Evolutionary conservation across 345 rosid genomes (phyloP).

Genomic region (Cardamine occulta): DNA sequence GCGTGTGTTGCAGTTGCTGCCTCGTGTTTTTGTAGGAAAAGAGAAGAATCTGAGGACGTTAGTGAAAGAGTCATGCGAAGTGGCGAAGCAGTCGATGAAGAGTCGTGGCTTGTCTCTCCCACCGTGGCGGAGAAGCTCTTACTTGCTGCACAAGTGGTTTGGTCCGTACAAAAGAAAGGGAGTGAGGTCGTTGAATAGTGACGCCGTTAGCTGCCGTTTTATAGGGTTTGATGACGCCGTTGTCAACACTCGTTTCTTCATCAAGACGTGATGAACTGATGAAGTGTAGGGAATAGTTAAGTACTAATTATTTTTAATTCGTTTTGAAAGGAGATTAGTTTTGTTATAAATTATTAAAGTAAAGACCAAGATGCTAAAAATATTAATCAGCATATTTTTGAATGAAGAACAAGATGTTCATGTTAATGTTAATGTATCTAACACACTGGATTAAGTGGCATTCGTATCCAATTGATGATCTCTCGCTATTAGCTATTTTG

Average conservation of each 20-base stretch:
- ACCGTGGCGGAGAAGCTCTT: constrained; percentile 89
- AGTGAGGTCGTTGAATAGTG: constrained; percentile 19
- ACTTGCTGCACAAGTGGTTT: constrained; percentile 81
- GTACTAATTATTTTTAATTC: neutral
- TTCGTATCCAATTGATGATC: neutral
- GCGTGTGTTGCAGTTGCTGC: constrained; percentile 52
- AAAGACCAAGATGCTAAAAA: constrained; percentile 1
- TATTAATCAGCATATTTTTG: constrained; percentile 7
- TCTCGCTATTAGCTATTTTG: neutral
- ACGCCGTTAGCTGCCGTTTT: constrained; percentile 56
- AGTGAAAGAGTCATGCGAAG: constrained; percentile 55
- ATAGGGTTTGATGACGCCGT: constrained; percentile 65
- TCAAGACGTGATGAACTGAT: constrained; percentile 48
- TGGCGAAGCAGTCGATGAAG: constrained; percentile 66
- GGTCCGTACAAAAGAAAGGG: constrained; percentile 70
- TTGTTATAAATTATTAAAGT: neutral
- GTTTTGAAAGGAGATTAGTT: neutral
- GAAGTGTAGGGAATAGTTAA: neutral
- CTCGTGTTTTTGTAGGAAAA: constrained; percentile 63
- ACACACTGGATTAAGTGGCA: neutral
- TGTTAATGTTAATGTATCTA: neutral
- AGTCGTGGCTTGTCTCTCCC: constrained; percentile 64
- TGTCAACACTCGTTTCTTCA: constrained; percentile 50
- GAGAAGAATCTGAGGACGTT: constrained; percentile 62
- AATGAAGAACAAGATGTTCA: neutral